A percentile compares a stretch with the other conserved stretches of the same genome.
Conservation (phyloP, 2,329 filamentous ascomycete genomes). For the Geosmithia putterillii region DNA sequence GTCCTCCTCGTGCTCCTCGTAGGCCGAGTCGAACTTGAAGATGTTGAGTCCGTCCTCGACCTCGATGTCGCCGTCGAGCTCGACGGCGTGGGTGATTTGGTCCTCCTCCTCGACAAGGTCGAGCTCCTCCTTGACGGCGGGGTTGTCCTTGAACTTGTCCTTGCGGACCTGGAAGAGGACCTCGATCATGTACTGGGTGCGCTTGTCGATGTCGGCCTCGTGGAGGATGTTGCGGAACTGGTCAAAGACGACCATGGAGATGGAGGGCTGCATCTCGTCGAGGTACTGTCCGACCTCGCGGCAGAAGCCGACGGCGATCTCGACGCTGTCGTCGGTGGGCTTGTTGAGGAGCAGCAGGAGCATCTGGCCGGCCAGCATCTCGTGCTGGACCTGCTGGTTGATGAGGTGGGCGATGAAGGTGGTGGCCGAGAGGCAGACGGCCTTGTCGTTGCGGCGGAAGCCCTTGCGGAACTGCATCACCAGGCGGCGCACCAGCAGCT, state of each 20-base stretch:
- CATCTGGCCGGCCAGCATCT: constrained; percentile 88
- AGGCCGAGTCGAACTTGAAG: constrained; percentile 87
- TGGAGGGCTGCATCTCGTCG: constrained; percentile 86
- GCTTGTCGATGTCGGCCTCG: constrained; percentile 93
- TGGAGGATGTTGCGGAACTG: constrained; percentile 92
- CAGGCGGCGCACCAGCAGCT: constrained; percentile 73
- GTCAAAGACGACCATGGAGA: constrained; percentile 84
- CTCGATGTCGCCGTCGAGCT: constrained; percentile 73
- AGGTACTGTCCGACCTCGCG: constrained; percentile 88
- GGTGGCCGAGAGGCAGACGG: constrained; percentile 83
- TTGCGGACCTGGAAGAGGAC: constrained; percentile 94
- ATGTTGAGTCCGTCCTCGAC: constrained; percentile 84
- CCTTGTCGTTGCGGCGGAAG: constrained; percentile 93
- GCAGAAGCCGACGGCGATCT: constrained; percentile 90
- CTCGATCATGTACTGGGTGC: constrained; percentile 99
- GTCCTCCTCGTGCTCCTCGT: constrained; percentile 79
- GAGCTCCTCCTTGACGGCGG: constrained; percentile 78
- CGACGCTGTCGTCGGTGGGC: constrained; percentile 92
- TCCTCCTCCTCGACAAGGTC: constrained; percentile 97
- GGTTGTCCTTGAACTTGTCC: constrained; percentile 93
- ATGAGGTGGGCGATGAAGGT: constrained; percentile 92
- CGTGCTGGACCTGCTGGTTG: constrained; percentile 92
- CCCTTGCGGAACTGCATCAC: constrained; percentile 91
- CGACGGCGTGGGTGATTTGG: constrained; percentile 82
- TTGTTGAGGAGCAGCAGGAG: constrained; percentile 85